phyloP scores from a whole-genome alignment of 2,329 filamentous ascomycete genomes.

The Fusarium phyllophilum region DNA sequence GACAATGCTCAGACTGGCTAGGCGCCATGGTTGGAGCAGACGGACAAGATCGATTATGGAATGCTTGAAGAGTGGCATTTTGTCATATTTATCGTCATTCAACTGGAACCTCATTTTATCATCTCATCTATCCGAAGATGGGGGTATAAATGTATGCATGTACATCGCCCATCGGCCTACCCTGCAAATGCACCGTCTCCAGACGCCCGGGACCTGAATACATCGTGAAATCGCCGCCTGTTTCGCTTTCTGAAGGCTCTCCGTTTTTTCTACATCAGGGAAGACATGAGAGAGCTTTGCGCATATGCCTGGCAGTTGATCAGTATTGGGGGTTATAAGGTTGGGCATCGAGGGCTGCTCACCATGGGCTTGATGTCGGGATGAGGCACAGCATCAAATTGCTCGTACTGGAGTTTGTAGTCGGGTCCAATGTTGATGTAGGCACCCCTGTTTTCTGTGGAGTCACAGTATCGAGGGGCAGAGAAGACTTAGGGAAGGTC shows the following conservation, averaged over 20 bases:
- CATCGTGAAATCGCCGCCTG: conserved; percentile 27
- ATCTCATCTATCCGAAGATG: conserved; percentile 34
- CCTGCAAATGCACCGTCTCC: conserved; percentile 43
- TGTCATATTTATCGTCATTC: conserved; percentile 28
- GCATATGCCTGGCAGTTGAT: conserved; percentile 75
- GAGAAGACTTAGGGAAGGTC: conserved; percentile 77
- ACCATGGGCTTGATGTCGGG: conserved; percentile 95
- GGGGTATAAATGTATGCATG: conserved; percentile 43
- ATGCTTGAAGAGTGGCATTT: conserved; percentile 47
- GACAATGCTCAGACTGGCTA: conserved; percentile 71
- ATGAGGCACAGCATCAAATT: conserved; percentile 97
- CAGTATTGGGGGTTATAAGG: neutral
- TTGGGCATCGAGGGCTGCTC: conserved; percentile 36
- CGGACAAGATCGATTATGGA: conserved; percentile 58
- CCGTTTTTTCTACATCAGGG: conserved; percentile 68
- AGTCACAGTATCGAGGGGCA: conserved; percentile 96
- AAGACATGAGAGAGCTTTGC: conserved; percentile 81
- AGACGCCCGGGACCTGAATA: conserved; percentile 42
- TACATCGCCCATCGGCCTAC: conserved; percentile 41
- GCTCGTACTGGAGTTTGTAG: conserved; percentile 89
- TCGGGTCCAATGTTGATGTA: conserved; percentile 97
- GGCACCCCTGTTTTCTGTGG: conserved; percentile 96
- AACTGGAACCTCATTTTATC: conserved; percentile 34
- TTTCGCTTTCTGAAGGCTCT: conserved; percentile 21
- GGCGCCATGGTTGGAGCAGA: conserved; percentile 65